These are phyloP conservation scores for Claviceps pazoutovae DNA, from an alignment of 2,329 filamentous ascomycete genomes.

Conservation along the genomic window DNA sequence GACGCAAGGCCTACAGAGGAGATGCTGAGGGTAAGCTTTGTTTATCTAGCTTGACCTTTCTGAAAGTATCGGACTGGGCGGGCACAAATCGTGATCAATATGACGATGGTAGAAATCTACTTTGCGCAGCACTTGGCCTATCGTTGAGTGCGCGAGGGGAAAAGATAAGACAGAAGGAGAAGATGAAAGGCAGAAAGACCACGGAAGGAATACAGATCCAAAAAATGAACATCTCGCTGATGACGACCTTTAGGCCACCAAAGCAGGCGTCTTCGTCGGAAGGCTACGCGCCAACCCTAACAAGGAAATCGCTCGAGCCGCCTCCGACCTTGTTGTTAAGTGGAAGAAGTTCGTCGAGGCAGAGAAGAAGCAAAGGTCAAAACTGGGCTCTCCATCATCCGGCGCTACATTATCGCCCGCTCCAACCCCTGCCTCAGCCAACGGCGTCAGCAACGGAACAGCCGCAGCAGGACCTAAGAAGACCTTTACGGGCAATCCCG, in stretches of 20 bases:
- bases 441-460: conserved; percentile 13
- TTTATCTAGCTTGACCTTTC: background rate
- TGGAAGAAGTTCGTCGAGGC: conserved; percentile 70
- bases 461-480: conserved; percentile 18
- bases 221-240: background rate
- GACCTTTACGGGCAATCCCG: conserved; percentile 49
- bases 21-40: conserved; percentile 55
- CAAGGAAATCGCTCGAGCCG: conserved; percentile 65
- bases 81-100: no score
- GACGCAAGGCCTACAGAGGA: conserved; percentile 79
- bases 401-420: conserved; percentile 35
- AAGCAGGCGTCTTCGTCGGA: conserved; percentile 79
- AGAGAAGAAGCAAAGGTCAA: conserved; percentile 37
- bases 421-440: conserved; percentile 30
- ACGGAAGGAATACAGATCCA: no score
- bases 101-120: no score
- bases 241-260: conserved; percentile 47
- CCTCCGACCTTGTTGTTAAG: conserved; percentile 71
- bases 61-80: no score
- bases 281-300: conserved; percentile 64
- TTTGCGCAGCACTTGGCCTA: no score
- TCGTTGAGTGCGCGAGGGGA: no score
- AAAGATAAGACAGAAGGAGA: background rate
- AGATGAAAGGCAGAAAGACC: background rate
- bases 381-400: conserved; percentile 26